Evolutionary conservation across 768 basidiomycete species (phyloP).

Genomic region (Mycena latifolia): DNA sequence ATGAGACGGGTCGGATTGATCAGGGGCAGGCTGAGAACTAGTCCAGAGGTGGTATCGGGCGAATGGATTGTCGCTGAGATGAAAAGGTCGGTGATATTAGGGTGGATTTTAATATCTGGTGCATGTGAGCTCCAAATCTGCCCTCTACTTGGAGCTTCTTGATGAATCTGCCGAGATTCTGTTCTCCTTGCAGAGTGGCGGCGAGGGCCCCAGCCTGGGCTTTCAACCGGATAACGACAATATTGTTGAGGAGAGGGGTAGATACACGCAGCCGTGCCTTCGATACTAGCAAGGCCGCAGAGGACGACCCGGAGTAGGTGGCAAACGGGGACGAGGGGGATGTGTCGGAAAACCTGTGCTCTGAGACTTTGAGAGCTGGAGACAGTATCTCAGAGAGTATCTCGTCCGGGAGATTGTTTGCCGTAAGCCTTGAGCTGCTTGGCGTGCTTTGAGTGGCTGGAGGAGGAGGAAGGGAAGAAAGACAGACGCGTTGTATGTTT

Average conservation of each 20-base stretch:
- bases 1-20: constrained; percentile 6
- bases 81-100: constrained; percentile 2
- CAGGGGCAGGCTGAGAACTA: not conserved
- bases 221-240: not conserved
- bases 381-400: too few species aligned
- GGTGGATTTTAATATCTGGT: constrained; percentile 2
- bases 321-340: too few species aligned
- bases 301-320: too few species aligned
- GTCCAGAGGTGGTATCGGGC: not conserved
- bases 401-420: too few species aligned
- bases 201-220: constrained; percentile 10
- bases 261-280: not conserved
- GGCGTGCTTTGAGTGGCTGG: too few species aligned
- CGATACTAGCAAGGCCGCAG: too few species aligned
- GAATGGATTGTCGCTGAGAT: not conserved
- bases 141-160: constrained; percentile 22
- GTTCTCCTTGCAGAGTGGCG: not conserved
- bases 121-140: constrained; percentile 9
- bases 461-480: too few species aligned
- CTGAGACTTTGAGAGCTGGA: too few species aligned
- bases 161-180: constrained; percentile 7
- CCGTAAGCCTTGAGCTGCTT: too few species aligned
- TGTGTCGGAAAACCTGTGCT: too few species aligned
- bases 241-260: not conserved
- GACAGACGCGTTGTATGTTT: too few species aligned